Evolutionary conservation across 306 rosid genomes (phyloP).

Genomic region (Dryas drummondii): DNA sequence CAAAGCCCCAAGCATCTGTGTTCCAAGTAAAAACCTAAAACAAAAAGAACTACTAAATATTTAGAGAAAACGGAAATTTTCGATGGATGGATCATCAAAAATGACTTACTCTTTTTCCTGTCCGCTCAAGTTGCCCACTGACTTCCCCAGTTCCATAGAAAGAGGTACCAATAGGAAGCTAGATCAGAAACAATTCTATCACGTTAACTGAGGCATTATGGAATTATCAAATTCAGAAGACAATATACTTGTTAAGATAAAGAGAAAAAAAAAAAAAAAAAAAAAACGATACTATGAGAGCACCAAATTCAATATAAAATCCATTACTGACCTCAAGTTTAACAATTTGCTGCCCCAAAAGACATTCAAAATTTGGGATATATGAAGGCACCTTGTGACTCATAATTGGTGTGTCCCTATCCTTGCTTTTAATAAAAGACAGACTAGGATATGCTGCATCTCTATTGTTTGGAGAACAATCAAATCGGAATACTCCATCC

Average conservation of each 20-base stretch:
- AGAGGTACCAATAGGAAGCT: slow-evolving; percentile 82
- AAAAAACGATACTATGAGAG: background rate
- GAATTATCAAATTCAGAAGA: slow-evolving; percentile 4
- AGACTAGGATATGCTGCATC: slow-evolving; percentile 68
- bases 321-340: slow-evolving; percentile 63
- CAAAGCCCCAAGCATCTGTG: slow-evolving; percentile 81
- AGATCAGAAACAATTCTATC: slow-evolving; percentile 31
- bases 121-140: slow-evolving; percentile 86
- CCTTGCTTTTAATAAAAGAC: slow-evolving; percentile 57
- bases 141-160: slow-evolving; percentile 92
- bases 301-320: background rate
- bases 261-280: background rate
- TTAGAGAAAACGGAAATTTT: slow-evolving; percentile 11
- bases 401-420: slow-evolving; percentile 55
- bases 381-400: slow-evolving; percentile 51
- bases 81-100: slow-evolving; percentile 1
- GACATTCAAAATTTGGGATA: slow-evolving; percentile 58
- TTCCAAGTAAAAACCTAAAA: slow-evolving; percentile 82
- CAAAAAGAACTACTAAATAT: slow-evolving; percentile 17
- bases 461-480: slow-evolving; percentile 70
- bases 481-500: slow-evolving; percentile 83
- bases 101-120: slow-evolving; percentile 73
- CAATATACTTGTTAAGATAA: background rate
- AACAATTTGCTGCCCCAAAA: slow-evolving; percentile 61
- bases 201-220: slow-evolving; percentile 10